Percentiles rank a stretch among this genome's conserved stretches.
Evolutionary conservation across 176 grass and related monocot genomes (phyloP).

Genomic region (Neostapfia colusana): DNA sequence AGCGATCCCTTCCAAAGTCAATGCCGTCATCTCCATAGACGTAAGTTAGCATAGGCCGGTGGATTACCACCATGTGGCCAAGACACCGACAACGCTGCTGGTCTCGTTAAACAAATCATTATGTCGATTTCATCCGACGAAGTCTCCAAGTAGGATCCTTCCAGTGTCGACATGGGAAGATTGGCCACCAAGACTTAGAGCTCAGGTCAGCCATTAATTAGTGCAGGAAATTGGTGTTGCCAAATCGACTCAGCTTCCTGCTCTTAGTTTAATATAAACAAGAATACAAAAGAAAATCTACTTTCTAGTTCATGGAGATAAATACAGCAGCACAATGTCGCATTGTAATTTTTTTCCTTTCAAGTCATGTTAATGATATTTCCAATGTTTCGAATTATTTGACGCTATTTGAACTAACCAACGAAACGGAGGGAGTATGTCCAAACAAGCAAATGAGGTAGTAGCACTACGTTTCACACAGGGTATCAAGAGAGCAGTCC

Average conservation of each 20-base stretch:
- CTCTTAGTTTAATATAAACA: not conserved
- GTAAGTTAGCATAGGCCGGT: conserved; percentile 9
- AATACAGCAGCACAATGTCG: not conserved
- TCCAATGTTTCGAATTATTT: too few relatives aligned
- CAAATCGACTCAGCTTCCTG: conserved; percentile 25
- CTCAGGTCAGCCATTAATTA: conserved; percentile 40
- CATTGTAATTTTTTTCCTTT: not conserved
- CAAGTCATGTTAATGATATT: not conserved
- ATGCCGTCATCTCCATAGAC: not conserved
- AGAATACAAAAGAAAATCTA: not conserved
- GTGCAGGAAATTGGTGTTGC: not conserved
- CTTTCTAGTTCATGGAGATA: not conserved
- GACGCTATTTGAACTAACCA: too few relatives aligned
- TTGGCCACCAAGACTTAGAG: conserved; percentile 35
- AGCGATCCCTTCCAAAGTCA: conserved; percentile 30
- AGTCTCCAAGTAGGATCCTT: conserved; percentile 30
- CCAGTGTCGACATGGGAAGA: conserved; percentile 28
- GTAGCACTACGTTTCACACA: not conserved
- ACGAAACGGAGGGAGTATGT: too few relatives aligned
- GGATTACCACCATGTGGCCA: conserved; percentile 10
- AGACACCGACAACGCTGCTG: conserved; percentile 27
- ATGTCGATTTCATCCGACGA: not conserved
- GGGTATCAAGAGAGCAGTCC: not conserved
- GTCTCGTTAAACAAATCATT: conserved; percentile 30
- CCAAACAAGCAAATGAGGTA: not conserved